A percentile compares a stretch with the other conserved stretches of the same genome.
Conservation (phyloP, 1,284 basidiomycete genomes). For the Microstroma glucosiphilum region DNA sequence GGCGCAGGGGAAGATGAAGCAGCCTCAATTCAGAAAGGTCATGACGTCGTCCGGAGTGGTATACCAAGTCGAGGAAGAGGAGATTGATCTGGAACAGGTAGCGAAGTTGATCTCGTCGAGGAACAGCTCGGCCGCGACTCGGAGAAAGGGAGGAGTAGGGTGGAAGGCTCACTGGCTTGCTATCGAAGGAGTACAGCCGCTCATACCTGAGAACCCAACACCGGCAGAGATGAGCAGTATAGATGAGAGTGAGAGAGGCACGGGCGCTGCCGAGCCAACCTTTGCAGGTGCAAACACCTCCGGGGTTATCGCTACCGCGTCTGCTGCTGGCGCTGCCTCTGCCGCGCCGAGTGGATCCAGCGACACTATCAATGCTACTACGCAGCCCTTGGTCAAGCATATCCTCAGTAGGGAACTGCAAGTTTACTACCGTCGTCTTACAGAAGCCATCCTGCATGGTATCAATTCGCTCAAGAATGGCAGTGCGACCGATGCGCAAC, state of each 20-base stretch:
- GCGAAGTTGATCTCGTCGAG: constrained; percentile 15
- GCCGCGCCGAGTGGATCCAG: neutral
- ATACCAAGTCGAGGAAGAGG: constrained; percentile 91
- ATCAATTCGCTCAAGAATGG: constrained; percentile 32
- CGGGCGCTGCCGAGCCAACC: neutral
- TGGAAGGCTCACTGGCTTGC: constrained; percentile 77
- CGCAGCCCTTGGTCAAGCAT: constrained; percentile 59
- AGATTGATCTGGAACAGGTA: constrained; percentile 79
- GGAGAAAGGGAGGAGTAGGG: constrained; percentile 57
- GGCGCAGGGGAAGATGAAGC: constrained; percentile 17
- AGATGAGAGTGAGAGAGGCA: neutral
- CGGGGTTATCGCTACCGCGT: constrained; percentile 25
- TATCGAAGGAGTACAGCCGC: constrained; percentile 93
- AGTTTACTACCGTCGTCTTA: constrained; percentile 88
- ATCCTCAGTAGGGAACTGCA: constrained; percentile 90
- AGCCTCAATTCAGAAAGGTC: constrained; percentile 48
- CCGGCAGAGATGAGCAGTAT: constrained; percentile 24
- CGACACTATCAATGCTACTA: constrained; percentile 4
- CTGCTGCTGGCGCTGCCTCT: constrained; percentile 18
- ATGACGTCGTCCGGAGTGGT: constrained; percentile 55
- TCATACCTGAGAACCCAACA: constrained; percentile 92
- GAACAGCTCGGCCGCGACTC: neutral
- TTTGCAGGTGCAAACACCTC: constrained; percentile 45
- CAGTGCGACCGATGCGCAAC: constrained; percentile 10
- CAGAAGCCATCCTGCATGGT: constrained; percentile 54